Evolutionary conservation across 257 asterid genomes (phyloP), one percentile per base, ranked within the genome.

Genomic region (Nicotiana obtusifolia): DNA sequence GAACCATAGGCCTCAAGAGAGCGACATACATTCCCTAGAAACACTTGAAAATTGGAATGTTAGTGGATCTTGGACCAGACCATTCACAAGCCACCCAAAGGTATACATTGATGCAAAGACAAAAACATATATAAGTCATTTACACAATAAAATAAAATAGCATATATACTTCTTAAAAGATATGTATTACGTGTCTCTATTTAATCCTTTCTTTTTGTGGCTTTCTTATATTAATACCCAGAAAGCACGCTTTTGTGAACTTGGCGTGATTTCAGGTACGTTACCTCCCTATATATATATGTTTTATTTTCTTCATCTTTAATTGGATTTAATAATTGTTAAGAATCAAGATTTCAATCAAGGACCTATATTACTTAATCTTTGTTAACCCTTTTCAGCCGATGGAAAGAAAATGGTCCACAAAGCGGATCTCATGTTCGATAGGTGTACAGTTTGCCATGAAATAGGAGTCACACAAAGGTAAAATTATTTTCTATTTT

Each of bases 41-140:
- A 90, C 95, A 33, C 49, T 64, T 41, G 89, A 80, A 28, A 84
- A 87, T 80, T 91, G 97, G 94, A 88, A 90, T 52, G 73, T 19
- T 33, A 67, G 84, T 54, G 88, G 89, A 73, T 61, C 84, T 49
- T 93, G 97, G 97, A 80, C 80, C 44, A 86, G 97, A 86, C 93
- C 95, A 7, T 93, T 91, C 80, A 89, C 93, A 47, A 87, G 93
- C 84, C 97, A 93, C 80, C 97, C 97, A 30, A 90, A 90, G 95
- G 97, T 92, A 35, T 35, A 33, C 14, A 6, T 65, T 13, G 44
- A 37, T 37, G 10, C 2, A 37, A 7, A 37, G 44, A 37, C 44
- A 37, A 37, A 37, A 37, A 37, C 10, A 59, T 59, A 20, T n/a
- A 4, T 57, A 57, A 57, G n/a, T 57, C 7, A 19, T 17, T 54